Evolutionary conservation across 2,329 filamentous ascomycete species (phyloP), one percentile per base, ranked within the genome.

Genomic region (Botryosphaeria agaves): DNA sequence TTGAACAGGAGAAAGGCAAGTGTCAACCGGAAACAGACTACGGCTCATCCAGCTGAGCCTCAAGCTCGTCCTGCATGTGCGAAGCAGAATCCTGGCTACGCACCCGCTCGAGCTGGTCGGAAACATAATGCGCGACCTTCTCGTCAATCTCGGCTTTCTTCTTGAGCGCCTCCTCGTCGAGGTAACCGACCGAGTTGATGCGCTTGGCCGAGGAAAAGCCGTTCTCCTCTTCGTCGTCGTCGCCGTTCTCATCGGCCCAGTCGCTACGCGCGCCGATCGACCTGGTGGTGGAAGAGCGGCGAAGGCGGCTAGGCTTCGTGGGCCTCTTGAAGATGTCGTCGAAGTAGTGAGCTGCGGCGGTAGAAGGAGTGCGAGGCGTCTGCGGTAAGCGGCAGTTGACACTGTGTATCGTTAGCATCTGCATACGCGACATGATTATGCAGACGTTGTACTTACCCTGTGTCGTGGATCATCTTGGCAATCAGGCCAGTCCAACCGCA

Each of bases 381-480:
- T 94, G 83, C 1, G 87, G 85, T 9, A 93, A 72, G 45, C 85
- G 81, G 52, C 85, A 93, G 50, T 74, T 89, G 48, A 91, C 68
- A 41, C 81, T 87, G 40, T 34, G n/a, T n/a, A 15, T 25, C 26
- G 51, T 71, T 55, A 72, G 63, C 45, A 35, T 17, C 23, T 7
- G 11, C 14, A 7, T 18, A 28, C 9, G 21, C 24, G 15, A 15
- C 14, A 16, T 18, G 14, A 30, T 11, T 14, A 17, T 21, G 27
- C 9, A 30, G 12, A 5, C 12, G 9, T 18, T 28, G 5, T 39
- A 58, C 76, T 61, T 74, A 89, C 81, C 85, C 87, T 41, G 87
- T 94, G 48, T 95, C 89, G 44, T 95, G 87, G 36, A 95, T 95
- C 72, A 95, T 80, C 56, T 91, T 85, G 16, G 87, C 87, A 51